A percentile compares a stretch with the other conserved stretches of the same genome.
phyloP scores from a whole-genome alignment of 2,329 filamentous ascomycete genomes.

The Tolypocladium nubicola region DNA sequence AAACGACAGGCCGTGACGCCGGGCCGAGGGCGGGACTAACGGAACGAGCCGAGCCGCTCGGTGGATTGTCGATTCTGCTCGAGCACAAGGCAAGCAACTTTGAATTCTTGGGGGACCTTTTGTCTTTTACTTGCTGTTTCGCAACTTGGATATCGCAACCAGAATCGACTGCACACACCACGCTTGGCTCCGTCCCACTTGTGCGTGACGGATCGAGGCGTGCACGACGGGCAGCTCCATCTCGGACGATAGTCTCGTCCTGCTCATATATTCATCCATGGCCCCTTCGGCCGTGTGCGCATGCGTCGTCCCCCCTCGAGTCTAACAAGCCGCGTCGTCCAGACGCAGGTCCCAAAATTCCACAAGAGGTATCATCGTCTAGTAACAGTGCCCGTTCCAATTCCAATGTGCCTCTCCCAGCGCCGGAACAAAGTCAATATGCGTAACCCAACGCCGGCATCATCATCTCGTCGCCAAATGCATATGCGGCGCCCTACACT shows the following conservation, averaged over 20 bases:
- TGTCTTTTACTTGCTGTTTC: not conserved
- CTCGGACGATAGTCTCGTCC: not conserved
- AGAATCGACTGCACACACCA: not conserved
- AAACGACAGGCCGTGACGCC: not conserved
- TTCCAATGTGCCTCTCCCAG: not conserved
- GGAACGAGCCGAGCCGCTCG: too few species aligned
- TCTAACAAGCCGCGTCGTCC: not conserved
- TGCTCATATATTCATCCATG: not conserved
- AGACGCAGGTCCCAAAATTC: not conserved
- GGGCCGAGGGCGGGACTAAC: not conserved
- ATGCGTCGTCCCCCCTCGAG: not conserved
- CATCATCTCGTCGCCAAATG: not conserved
- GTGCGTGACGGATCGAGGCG: too few species aligned
- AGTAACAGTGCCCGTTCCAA: not conserved
- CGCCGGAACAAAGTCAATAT: not conserved
- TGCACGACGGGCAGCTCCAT: not conserved
- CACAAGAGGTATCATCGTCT: conserved; percentile 1
- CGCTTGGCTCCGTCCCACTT: not conserved
- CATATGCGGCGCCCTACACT: not conserved
- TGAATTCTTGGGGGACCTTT: not conserved
- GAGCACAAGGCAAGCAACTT: not conserved
- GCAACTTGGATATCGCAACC: not conserved
- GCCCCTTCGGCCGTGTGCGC: not conserved
- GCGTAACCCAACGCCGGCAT: not conserved
- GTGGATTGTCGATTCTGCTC: too few species aligned